Conservation (phyloP, 129 eudicot species). For the Flaveria trinervia region DNA sequence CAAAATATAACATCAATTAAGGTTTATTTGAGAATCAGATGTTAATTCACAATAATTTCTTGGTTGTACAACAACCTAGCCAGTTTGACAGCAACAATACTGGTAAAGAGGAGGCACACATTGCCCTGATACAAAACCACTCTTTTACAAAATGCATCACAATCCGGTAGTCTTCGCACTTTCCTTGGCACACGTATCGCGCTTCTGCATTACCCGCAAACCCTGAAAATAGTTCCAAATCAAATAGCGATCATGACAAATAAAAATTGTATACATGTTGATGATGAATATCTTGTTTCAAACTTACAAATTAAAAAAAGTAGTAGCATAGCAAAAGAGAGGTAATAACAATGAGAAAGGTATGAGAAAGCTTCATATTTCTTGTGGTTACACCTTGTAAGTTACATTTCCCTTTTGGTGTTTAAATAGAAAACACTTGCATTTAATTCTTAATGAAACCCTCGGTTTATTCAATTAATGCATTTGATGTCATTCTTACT, state of each 20-base stretch:
- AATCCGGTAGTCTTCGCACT: conserved; percentile 40
- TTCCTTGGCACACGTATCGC: conserved; percentile 38
- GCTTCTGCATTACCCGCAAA: conserved; percentile 12
- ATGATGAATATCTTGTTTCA: not conserved
- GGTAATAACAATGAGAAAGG: not conserved
- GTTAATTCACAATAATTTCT: not conserved
- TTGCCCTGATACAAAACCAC: conserved; percentile 31
- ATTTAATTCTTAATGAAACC: not conserved
- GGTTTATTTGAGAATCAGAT: not conserved
- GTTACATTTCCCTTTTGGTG: not conserved
- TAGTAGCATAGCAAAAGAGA: conserved; percentile 3
- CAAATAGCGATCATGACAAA: not conserved
- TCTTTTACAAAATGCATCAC: conserved; percentile 37
- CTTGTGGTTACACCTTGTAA: not conserved
- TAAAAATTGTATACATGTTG: not conserved
- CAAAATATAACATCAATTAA: not conserved
- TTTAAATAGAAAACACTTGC: conserved; percentile 7
- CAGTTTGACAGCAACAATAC: conserved; percentile 43
- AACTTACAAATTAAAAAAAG: conserved; percentile 12
- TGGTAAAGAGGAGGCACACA: conserved; percentile 48
- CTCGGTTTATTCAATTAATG: not conserved
- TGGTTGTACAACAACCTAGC: conserved; percentile 16
- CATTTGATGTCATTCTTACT: not conserved
- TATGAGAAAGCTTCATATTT: conserved; percentile 7
- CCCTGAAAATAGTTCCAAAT: not conserved